Percentiles rank a stretch among this genome's conserved stretches.
phyloP scores from a whole-genome alignment of 1,284 basidiomycete species.

The Trichosporon coremiiforme region DNA sequence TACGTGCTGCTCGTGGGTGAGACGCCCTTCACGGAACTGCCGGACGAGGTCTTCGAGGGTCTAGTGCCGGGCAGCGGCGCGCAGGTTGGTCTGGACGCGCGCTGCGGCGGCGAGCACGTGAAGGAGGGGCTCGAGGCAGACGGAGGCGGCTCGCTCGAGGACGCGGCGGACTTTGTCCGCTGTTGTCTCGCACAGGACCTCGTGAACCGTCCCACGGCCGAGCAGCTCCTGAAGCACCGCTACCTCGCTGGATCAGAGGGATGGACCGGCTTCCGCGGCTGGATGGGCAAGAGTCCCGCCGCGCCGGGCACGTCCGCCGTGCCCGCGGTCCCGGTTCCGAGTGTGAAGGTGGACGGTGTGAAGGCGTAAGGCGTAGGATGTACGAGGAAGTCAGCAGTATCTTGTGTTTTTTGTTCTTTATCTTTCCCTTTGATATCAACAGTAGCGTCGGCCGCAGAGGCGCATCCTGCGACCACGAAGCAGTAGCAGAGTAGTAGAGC shows the following conservation, averaged over 20 bases:
- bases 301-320: not conserved
- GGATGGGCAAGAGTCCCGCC: constrained; percentile 33
- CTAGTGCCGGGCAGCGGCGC: constrained; percentile 40
- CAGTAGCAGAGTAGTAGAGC: not conserved
- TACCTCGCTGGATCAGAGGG: constrained; percentile 49
- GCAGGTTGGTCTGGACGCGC: constrained; percentile 39
- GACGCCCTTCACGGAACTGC: constrained; percentile 75
- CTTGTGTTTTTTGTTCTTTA: not conserved
- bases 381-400: not conserved
- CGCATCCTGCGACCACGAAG: too few relatives aligned
- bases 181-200: constrained; percentile 51
- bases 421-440: not conserved
- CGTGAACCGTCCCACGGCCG: constrained; percentile 50
- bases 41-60: constrained; percentile 51
- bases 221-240: constrained; percentile 47
- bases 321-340: not conserved
- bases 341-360: not conserved
- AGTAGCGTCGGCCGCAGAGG: too few relatives aligned
- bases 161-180: constrained; percentile 54
- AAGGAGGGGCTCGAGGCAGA: constrained; percentile 50
- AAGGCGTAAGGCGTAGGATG: not conserved
- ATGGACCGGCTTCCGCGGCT: constrained; percentile 50
- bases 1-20: constrained; percentile 95
- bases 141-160: constrained; percentile 50
- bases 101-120: constrained; percentile 42